Conservation (phyloP, 1,284 basidiomycete genomes). For the Inonotus obliquus region DNA sequence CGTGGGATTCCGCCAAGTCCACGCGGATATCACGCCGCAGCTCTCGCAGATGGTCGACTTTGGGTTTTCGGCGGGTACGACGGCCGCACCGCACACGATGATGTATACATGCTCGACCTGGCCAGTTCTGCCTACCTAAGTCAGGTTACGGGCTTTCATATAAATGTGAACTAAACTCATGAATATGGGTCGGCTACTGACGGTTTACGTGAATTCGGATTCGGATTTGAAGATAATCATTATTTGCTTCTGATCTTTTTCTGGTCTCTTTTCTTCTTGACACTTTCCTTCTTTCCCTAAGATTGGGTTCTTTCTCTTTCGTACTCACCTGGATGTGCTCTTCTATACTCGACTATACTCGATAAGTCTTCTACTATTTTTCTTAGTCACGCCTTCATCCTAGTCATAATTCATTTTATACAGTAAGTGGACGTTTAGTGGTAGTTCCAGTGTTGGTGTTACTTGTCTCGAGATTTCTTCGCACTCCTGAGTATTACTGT, state of each 20-base stretch:
- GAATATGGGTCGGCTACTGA: not conserved
- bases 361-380: not conserved
- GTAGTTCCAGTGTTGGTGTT: not conserved
- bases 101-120: constrained; percentile 81
- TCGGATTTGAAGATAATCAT: not conserved
- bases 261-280: not conserved
- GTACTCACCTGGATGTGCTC: not conserved
- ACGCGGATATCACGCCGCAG: constrained; percentile 79
- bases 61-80: constrained; percentile 90
- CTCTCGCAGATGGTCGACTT: constrained; percentile 79
- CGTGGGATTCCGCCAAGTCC: constrained; percentile 68
- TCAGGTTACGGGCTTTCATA: constrained; percentile 78
- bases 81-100: constrained; percentile 76
- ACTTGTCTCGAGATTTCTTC: not conserved
- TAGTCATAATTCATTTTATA: not conserved
- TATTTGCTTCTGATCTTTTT: not conserved
- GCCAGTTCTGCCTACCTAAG: constrained; percentile 89
- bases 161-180: constrained; percentile 35
- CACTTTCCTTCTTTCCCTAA: not conserved
- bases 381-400: not conserved
- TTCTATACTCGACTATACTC: not conserved
- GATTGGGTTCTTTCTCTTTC: not conserved
- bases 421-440: not conserved
- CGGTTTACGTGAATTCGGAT: not conserved
- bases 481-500: not conserved